Conservation (phyloP, 1,284 basidiomycete species). For the Ceratobasidium sp. region DNA sequence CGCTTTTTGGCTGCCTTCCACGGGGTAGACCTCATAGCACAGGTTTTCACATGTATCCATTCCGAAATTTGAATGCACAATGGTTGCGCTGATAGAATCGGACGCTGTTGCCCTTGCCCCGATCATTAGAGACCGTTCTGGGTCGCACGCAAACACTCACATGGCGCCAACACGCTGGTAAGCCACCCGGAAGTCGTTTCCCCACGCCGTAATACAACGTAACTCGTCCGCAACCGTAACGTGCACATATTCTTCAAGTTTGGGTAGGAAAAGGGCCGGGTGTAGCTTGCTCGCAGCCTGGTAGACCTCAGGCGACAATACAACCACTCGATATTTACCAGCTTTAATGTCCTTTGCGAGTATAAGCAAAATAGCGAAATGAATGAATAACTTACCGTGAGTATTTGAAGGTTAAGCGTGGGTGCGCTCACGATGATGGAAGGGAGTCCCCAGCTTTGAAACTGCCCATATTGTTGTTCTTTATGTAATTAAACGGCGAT, state of each 20-base stretch:
- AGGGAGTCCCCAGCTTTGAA: not conserved
- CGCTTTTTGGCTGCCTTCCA: not conserved
- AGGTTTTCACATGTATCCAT: not conserved
- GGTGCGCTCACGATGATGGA: not conserved
- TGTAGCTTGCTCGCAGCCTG: not conserved
- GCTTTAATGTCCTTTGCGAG: too few relatives aligned
- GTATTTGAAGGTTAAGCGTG: not conserved
- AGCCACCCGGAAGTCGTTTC: not conserved
- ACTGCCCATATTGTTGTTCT: not conserved
- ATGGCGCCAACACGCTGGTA: not conserved
- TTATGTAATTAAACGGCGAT: not conserved
- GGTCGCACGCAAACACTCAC: not conserved
- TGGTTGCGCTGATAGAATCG: not conserved
- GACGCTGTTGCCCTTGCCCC: not conserved
- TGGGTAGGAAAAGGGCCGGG: not conserved
- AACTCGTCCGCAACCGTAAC: not conserved
- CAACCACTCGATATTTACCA: slow-evolving; percentile 4
- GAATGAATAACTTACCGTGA: too few relatives aligned
- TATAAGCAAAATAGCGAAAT: too few relatives aligned
- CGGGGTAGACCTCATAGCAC: not conserved
- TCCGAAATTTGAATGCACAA: not conserved
- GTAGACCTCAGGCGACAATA: not conserved
- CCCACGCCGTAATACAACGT: not conserved
- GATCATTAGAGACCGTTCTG: not conserved
- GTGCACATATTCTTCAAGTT: not conserved